Percentiles rank a stretch among this genome's conserved stretches.
phyloP scores from a whole-genome alignment of 495 filamentous ascomycete species.

The Hypoxylon cercidicola region DNA sequence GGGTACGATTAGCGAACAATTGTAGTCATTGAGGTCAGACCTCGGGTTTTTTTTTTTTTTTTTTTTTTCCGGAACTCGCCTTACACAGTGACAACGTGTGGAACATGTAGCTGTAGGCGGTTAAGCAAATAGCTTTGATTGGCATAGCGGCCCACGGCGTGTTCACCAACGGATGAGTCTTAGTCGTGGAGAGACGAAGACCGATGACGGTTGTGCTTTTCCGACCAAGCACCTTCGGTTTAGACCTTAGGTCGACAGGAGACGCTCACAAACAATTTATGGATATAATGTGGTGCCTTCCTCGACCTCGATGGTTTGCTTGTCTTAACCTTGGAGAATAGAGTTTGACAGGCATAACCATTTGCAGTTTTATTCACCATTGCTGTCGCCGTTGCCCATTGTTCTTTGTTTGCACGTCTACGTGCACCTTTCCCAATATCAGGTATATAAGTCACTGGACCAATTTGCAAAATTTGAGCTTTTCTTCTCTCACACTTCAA shows the following conservation, averaged over 20 bases:
- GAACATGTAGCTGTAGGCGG: constrained; percentile 25
- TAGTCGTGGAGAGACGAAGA: neutral
- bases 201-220: constrained; percentile 40
- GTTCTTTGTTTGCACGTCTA: too few relatives aligned
- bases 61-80: neutral
- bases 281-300: constrained; percentile 35
- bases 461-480: neutral
- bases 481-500: constrained; percentile 7
- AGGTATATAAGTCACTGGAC: neutral
- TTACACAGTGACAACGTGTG: constrained; percentile 22
- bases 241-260: too few relatives aligned
- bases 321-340: constrained; percentile 7
- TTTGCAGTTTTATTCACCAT: too few relatives aligned
- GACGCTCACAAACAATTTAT: neutral
- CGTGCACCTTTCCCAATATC: too few relatives aligned
- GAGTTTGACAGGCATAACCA: constrained; percentile 1
- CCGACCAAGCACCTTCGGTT: constrained; percentile 10
- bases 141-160: neutral
- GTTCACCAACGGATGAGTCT: too few relatives aligned
- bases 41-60: too few relatives aligned
- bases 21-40: constrained; percentile 35
- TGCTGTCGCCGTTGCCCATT: too few relatives aligned
- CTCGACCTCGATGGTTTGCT: constrained; percentile 8
- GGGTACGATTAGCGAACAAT: constrained; percentile 32
- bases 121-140: constrained; percentile 12